Percentiles rank a stretch among this genome's conserved stretches.
These are phyloP conservation scores for Colletotrichum horii DNA, from an alignment of 2,329 filamentous ascomycete genomes.

Conservation along the genomic window DNA sequence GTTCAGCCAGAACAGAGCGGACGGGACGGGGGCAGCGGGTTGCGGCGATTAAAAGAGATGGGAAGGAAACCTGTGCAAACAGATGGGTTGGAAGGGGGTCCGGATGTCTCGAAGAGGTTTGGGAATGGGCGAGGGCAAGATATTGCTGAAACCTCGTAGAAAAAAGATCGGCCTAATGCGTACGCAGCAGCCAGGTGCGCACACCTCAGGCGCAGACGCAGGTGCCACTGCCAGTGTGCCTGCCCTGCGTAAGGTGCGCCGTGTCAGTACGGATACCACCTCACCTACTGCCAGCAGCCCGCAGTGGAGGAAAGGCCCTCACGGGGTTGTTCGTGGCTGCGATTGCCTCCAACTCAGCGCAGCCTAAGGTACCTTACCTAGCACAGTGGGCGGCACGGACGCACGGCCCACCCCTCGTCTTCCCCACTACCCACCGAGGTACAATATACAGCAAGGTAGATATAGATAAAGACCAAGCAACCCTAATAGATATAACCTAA, in stretches of 20 bases:
- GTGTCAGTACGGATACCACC: neutral
- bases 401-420: neutral
- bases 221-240: neutral
- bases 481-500: too few species aligned
- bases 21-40: neutral
- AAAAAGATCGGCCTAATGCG: constrained; percentile 22
- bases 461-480: too few species aligned
- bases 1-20: neutral
- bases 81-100: constrained; percentile 20
- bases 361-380: too few species aligned
- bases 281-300: neutral
- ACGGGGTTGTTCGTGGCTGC: neutral
- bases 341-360: neutral
- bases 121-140: constrained; percentile 27
- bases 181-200: neutral
- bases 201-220: neutral
- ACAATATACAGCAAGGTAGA: too few species aligned
- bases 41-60: constrained; percentile 20
- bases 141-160: constrained; percentile 30
- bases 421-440: too few species aligned
- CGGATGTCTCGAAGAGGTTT: constrained; percentile 27
- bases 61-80: constrained; percentile 15
- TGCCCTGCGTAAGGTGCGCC: neutral
- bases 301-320: neutral
- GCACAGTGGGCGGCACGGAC: neutral